Evolutionary conservation across 495 filamentous ascomycete genomes (phyloP), one percentile per base, ranked within the genome.

Genomic region (Aspergillus haitiensis): DNA sequence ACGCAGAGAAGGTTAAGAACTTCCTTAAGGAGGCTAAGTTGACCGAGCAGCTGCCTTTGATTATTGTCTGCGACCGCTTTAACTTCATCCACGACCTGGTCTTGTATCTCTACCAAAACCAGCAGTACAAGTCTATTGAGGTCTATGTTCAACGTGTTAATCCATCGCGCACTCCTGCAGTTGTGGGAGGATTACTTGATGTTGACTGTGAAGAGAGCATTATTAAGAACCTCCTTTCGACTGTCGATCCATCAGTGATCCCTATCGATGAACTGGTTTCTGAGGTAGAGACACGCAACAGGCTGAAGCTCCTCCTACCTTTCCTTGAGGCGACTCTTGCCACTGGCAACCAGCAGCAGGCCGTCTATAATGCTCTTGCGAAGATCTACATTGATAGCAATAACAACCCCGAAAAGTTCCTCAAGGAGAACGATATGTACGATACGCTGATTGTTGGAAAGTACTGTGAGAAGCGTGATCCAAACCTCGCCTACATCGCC

Each of bases 341-440:
- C 37, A 84, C 84, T 57, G 95, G 95, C 39, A 97, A 97, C 75
- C 91, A 97, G 72, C 94, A 99, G 74, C 91, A 95, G 76, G 95
- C 94, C 32, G 91, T 99, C 48, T 99, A 92, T 82, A 97, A 99
- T 64, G 95, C 95, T 12, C 84, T 99, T 37, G 95, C 95, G 7
- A 99, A 99, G 88, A 98, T 99, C 62, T 99, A 99, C 78, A 99
- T 99, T 63, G 95, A 98, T 74, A 93, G 88, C 72, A 99, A 99
- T 81, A 97, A 97, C 77, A 92, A 96, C 71, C 95, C 95, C 0
- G 95, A 99, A 82, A 93, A 91, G 70, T 99, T 99, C 82, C 80
- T 99, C 48, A 96, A 92, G 80, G 94, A 98, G 76, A 99, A 98
- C 72, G 91, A 97, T 64, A 85, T 94, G 72, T 99, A 99, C 67